phyloP scores from a whole-genome alignment of 176 grass and related monocot species.

The Pontederia paniculata region DNA sequence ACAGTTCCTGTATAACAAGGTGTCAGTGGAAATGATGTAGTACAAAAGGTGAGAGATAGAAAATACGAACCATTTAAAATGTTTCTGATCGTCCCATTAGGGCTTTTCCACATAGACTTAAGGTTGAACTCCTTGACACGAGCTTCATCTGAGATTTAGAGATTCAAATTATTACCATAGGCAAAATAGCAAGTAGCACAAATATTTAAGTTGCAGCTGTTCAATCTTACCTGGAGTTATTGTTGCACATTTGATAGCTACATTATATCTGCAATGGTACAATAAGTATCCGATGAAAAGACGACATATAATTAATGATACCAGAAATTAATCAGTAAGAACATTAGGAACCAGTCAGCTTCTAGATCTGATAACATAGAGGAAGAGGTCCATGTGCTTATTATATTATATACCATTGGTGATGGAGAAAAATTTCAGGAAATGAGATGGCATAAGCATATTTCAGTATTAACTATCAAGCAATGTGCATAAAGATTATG shows the following conservation, averaged over 20 bases:
- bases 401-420: no score
- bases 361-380: no score
- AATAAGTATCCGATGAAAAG: constrained; percentile 1
- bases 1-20: constrained; percentile 45
- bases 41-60: constrained; percentile 9
- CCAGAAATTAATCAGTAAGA: neutral
- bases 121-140: constrained; percentile 69
- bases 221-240: constrained; percentile 54
- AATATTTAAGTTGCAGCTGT: neutral
- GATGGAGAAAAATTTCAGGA: neutral
- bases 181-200: neutral
- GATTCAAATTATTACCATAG: neutral
- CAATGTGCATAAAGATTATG: neutral
- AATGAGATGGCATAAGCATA: constrained; percentile 10
- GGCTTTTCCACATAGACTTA: constrained; percentile 69
- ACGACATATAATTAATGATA: constrained; percentile 2
- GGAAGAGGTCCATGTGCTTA: no score
- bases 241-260: constrained; percentile 75
- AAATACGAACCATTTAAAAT: constrained; percentile 55
- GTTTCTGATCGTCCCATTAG: constrained; percentile 72
- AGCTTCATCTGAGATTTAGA: constrained; percentile 54
- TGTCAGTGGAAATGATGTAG: constrained; percentile 3
- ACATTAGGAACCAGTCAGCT: neutral
- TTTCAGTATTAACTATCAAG: neutral
- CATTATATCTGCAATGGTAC: constrained; percentile 44